Evolutionary conservation across 2,329 filamentous ascomycete genomes (phyloP).

Genomic region (Aspergillus arachidicola): DNA sequence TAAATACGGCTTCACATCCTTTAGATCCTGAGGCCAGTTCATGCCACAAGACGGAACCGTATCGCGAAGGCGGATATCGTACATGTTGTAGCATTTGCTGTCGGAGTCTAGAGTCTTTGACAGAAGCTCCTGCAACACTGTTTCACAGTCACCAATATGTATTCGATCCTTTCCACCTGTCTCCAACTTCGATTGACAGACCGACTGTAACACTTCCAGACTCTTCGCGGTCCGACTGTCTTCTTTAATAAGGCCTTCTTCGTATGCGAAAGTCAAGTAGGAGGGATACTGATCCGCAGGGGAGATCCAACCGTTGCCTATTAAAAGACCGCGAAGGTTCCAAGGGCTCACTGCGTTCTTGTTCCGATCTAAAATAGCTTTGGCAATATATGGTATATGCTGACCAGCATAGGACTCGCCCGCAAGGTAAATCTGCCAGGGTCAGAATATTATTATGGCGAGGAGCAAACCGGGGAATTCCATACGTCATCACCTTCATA

Average conservation of each 20-base stretch:
- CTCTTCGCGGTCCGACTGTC: slow-evolving; percentile 65
- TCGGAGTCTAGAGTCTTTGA: slow-evolving; percentile 60
- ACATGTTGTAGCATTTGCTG: slow-evolving; percentile 86
- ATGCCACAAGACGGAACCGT: slow-evolving; percentile 83
- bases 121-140: slow-evolving; percentile 73
- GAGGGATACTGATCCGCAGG: slow-evolving; percentile 86
- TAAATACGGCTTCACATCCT: slow-evolving; percentile 77
- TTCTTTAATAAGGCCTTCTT: slow-evolving; percentile 71
- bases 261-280: slow-evolving; percentile 80
- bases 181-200: slow-evolving; percentile 66
- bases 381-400: slow-evolving; percentile 96
- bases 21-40: slow-evolving; percentile 94
- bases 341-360: slow-evolving; percentile 62
- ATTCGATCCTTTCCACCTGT: slow-evolving; percentile 61
- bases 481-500: slow-evolving; percentile 89
- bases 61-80: slow-evolving; percentile 87
- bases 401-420: slow-evolving; percentile 97
- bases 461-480: slow-evolving; percentile 21
- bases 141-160: slow-evolving; percentile 72
- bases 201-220: slow-evolving; percentile 68
- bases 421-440: slow-evolving; percentile 78
- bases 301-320: slow-evolving; percentile 97
- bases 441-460: slow-evolving; percentile 12
- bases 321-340: slow-evolving; percentile 82
- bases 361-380: slow-evolving; percentile 86